Base-by-base conservation (phyloP, 164 flowering plant genomes). In the Aristolochia fimbriata region DNA sequence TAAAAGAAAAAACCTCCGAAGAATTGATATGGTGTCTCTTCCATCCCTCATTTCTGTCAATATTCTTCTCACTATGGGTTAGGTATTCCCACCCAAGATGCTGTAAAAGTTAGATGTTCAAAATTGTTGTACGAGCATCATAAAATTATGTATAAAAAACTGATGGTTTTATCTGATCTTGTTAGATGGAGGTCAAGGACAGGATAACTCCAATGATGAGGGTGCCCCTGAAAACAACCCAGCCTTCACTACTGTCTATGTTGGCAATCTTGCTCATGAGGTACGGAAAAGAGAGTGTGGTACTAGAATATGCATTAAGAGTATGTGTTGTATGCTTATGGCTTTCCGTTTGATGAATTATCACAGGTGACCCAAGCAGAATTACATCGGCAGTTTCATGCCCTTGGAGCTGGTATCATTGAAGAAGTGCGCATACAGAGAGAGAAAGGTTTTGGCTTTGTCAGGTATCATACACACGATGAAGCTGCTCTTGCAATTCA, bases 391-490 rank as follows among this genome's bases (percentile, higher is more conserved):
- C 94, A 88, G 71, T 94, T 94, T 68, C 86, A 94, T 74, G 65
- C 75, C 17, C 84, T 94, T 64, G 96, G 94, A 59, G 96, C 96
- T 68, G 99, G 99, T 51, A 78, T 77, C n/a, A 83, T 94, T 72
- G 97, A 94, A 75, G 99, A 94, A 75, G 96, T 94, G 25, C 78
- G 97, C 14, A 72, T 94, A 31, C 97, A 94, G 67, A 83, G 96
- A 55, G 97, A 94, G 45, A 88, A 94, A 62, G 99, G 99, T 17
- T 94, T 94, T 83, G 99, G 99, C 46, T 94, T 94, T 77, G 91
- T 94, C 52, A 81, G 99, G 71, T 94, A 81, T 77, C 82, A 81
- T 52, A 76, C 87, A 47, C 99, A 94, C 71, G 79, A 86, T 31
- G 97, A 91, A 76, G 97, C 99, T 15, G 91, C 99, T 43, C 43